Percentiles rank a stretch among this genome's conserved stretches.
Conservation (phyloP, 2,329 filamentous ascomycete species). For the Pseudogymnoascus sp. region DNA sequence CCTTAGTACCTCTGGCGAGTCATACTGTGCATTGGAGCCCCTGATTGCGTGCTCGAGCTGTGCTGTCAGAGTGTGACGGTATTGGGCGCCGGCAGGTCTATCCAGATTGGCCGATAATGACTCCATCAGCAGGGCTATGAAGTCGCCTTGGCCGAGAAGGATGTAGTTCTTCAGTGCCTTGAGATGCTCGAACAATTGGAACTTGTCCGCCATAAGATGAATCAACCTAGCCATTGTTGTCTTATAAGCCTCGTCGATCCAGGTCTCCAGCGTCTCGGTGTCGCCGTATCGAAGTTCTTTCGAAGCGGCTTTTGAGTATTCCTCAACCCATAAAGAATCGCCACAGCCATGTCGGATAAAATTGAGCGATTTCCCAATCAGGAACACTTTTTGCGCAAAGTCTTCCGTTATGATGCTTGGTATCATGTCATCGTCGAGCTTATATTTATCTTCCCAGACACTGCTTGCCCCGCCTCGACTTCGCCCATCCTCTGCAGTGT, state of each 20-base stretch:
- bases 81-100: conserved; percentile 91
- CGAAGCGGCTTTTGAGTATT: conserved; percentile 86
- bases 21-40: conserved; percentile 93
- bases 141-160: conserved; percentile 89
- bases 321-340: conserved; percentile 91
- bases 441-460: conserved; percentile 98
- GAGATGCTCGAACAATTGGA: conserved; percentile 88
- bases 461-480: conserved; percentile 65
- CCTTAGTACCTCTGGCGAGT: conserved; percentile 82
- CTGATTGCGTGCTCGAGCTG: conserved; percentile 96
- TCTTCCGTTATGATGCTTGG: conserved; percentile 89
- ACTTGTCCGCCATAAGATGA: conserved; percentile 88
- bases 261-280: conserved; percentile 81
- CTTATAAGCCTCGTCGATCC: conserved; percentile 96
- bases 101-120: conserved; percentile 89
- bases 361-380: conserved; percentile 96
- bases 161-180: conserved; percentile 91
- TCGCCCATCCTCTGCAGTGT: conserved; percentile 39
- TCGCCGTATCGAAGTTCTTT: conserved; percentile 90
- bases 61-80: conserved; percentile 93
- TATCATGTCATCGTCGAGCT: conserved; percentile 75
- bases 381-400: conserved; percentile 91
- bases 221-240: conserved; percentile 95
- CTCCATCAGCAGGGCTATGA: conserved; percentile 95
- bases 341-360: conserved; percentile 95